phyloP scores from a whole-genome alignment of 2,329 filamentous ascomycete species.

The Gremmenia infestans region DNA sequence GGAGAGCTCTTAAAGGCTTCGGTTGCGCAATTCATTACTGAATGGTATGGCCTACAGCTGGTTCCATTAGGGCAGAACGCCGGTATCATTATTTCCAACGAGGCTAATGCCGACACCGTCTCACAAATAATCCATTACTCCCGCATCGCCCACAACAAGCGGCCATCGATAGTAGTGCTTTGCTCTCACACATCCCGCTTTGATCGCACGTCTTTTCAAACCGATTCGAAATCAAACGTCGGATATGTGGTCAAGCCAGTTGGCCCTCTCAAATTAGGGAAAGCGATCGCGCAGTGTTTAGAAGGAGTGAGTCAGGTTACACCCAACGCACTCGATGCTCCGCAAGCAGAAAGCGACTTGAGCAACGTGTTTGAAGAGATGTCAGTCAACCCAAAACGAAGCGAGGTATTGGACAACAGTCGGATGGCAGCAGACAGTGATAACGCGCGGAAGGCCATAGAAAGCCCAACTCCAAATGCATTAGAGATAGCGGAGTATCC shows the following conservation, averaged over 20 bases:
- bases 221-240: slow-evolving; percentile 20
- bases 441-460: slow-evolving; percentile 30
- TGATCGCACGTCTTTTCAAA: slow-evolving; percentile 13
- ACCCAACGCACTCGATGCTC: slow-evolving; percentile 10
- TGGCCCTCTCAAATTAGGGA: slow-evolving; percentile 30
- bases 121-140: slow-evolving; percentile 11
- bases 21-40: slow-evolving; percentile 23
- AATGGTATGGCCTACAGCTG: slow-evolving; percentile 30
- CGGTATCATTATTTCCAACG: slow-evolving; percentile 27
- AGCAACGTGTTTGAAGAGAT: slow-evolving; percentile 28
- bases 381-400: slow-evolving; percentile 18
- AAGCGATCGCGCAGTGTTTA: slow-evolving; percentile 26
- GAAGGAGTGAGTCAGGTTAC: slow-evolving; percentile 17
- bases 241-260: slow-evolving; percentile 30
- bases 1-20: slow-evolving; percentile 22
- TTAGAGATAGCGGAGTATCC: slow-evolving; percentile 29
- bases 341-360: slow-evolving; percentile 19
- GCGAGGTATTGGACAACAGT: slow-evolving; percentile 29
- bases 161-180: slow-evolving; percentile 26
- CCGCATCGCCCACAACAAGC: slow-evolving; percentile 2
- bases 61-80: slow-evolving; percentile 23
- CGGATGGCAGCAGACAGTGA: slow-evolving; percentile 30
- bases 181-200: slow-evolving; percentile 27
- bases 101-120: slow-evolving; percentile 16
- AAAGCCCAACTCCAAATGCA: slow-evolving; percentile 28